phyloP scores from a whole-genome alignment of 2,329 filamentous ascomycete genomes.

The Cercospora berteroae region DNA sequence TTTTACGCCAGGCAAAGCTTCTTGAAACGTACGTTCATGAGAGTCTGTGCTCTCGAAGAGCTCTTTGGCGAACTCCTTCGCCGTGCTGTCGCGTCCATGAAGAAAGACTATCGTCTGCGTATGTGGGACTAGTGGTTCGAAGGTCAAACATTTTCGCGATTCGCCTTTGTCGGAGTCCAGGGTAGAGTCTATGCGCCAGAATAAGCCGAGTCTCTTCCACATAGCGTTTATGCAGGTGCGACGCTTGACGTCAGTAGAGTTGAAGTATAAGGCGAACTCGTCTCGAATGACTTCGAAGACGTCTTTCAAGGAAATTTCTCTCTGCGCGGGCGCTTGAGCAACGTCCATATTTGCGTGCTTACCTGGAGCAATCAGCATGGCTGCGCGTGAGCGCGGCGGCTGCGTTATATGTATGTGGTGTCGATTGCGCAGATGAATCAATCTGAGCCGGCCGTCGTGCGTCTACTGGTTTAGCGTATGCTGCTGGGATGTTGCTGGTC shows the following conservation, averaged over 20 bases:
- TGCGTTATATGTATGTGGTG: background rate
- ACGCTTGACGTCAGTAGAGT: constrained; percentile 4
- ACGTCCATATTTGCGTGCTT: background rate
- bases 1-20: constrained; percentile 38
- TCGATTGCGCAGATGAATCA: background rate
- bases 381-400: background rate
- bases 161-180: background rate
- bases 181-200: constrained; percentile 1
- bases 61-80: constrained; percentile 42
- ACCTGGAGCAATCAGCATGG: background rate
- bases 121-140: constrained; percentile 31
- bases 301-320: constrained; percentile 2
- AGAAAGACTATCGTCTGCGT: constrained; percentile 50
- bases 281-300: constrained; percentile 5
- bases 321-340: background rate
- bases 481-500: constrained; percentile 10
- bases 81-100: constrained; percentile 46
- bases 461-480: constrained; percentile 3
- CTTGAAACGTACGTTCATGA: constrained; percentile 32
- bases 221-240: constrained; percentile 7
- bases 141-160: background rate
- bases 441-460: background rate
- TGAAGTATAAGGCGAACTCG: constrained; percentile 4
- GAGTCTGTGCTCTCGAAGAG: constrained; percentile 41
- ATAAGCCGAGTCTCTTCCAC: constrained; percentile 9